These are phyloP conservation scores for Kwoniella sp. DNA, from an alignment of 768 basidiomycete species.

Conservation along the genomic window DNA sequence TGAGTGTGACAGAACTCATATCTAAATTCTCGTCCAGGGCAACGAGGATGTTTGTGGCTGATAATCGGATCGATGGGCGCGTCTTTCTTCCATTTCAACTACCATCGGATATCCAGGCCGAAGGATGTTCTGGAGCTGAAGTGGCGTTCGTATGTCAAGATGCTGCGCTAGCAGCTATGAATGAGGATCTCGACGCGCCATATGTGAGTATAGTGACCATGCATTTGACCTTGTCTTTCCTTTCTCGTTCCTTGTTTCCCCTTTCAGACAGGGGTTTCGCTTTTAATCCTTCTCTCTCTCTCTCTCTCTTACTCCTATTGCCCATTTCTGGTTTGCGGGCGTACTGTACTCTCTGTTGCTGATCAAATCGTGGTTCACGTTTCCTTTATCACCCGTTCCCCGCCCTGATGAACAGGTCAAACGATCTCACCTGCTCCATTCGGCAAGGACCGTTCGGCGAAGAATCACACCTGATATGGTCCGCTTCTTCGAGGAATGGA, in stretches of 20 bases:
- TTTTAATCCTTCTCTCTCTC: too few species aligned
- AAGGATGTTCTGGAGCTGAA: slow-evolving; percentile 96
- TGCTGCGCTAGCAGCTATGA: slow-evolving; percentile 90
- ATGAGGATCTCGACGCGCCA: slow-evolving; percentile 74
- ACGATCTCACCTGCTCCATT: slow-evolving; percentile 70
- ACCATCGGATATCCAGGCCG: too few species aligned
- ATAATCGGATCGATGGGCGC: background rate
- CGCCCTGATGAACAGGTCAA: slow-evolving; percentile 65
- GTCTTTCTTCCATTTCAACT: background rate
- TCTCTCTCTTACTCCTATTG: too few species aligned
- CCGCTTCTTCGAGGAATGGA: slow-evolving; percentile 73
- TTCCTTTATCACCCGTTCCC: background rate
- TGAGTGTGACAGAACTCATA: slow-evolving; percentile 58
- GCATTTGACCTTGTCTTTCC: too few species aligned
- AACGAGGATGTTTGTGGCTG: background rate
- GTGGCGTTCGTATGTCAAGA: slow-evolving; percentile 91
- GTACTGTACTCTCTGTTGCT: too few species aligned
- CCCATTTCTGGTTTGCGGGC: too few species aligned
- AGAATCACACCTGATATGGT: slow-evolving; percentile 85
- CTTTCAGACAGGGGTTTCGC: too few species aligned
- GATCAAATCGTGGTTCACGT: too few species aligned
- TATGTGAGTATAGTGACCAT: slow-evolving; percentile 62
- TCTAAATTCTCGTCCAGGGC: too few species aligned
- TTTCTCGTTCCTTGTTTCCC: too few species aligned
- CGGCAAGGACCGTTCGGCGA: slow-evolving; percentile 70